phyloP scores from a whole-genome alignment of 2,329 filamentous ascomycete genomes.

The Lachnellula cervina region DNA sequence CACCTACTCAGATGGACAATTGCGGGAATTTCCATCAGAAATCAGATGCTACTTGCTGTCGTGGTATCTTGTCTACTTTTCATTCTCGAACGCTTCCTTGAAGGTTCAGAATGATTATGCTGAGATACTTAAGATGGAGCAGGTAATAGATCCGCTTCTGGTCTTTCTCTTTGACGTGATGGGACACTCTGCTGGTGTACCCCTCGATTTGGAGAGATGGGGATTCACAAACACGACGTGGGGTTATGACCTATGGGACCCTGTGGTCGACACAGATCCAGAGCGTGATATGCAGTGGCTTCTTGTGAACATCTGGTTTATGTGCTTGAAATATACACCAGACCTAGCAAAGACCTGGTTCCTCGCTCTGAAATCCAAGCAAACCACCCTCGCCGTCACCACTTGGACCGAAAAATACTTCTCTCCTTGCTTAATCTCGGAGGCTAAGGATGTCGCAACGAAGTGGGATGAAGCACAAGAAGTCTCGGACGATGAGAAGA shows the following conservation, averaged over 20 bases:
- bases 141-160: slow-evolving; percentile 64
- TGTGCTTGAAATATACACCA: slow-evolving; percentile 70
- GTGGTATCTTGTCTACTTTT: slow-evolving; percentile 87
- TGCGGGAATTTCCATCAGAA: slow-evolving; percentile 62
- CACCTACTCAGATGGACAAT: slow-evolving; percentile 59
- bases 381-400: slow-evolving; percentile 75
- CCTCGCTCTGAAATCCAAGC: slow-evolving; percentile 71
- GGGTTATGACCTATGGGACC: slow-evolving; percentile 45
- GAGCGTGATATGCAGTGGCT: slow-evolving; percentile 79
- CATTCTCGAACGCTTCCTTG: slow-evolving; percentile 72
- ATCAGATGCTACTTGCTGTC: slow-evolving; percentile 79
- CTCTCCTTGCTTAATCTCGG: slow-evolving; percentile 63
- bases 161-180: slow-evolving; percentile 81
- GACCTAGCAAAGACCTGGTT: slow-evolving; percentile 81
- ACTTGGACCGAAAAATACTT: slow-evolving; percentile 82
- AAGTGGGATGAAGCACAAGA: slow-evolving; percentile 58
- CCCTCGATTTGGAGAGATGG: slow-evolving; percentile 68
- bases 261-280: slow-evolving; percentile 53
- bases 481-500: slow-evolving; percentile 47
- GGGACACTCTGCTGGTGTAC: slow-evolving; percentile 68
- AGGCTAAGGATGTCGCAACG: slow-evolving; percentile 63
- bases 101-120: slow-evolving; percentile 79
- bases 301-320: slow-evolving; percentile 79
- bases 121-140: slow-evolving; percentile 69
- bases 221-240: slow-evolving; percentile 44